A percentile compares a stretch with the other conserved stretches of the same genome.
These are phyloP conservation scores for Trematosphaeria pertusa DNA, from an alignment of 2,329 filamentous ascomycete genomes.

Conservation along the genomic window DNA sequence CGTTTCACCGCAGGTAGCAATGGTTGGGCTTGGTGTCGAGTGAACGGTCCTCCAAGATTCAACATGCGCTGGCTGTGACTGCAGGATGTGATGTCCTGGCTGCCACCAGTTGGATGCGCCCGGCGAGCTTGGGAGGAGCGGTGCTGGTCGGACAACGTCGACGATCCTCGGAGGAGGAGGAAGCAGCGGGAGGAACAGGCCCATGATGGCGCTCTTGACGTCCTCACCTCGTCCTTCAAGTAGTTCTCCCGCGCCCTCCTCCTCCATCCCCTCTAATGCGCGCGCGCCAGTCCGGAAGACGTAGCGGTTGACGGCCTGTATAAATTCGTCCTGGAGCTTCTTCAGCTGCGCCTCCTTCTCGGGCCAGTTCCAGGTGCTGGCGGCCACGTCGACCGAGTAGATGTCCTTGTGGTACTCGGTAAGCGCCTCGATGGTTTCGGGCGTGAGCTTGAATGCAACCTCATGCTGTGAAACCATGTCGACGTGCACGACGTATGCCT, in stretches of 20 bases:
- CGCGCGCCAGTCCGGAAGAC: constrained; percentile 89
- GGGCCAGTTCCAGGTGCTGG: constrained; percentile 90
- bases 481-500: constrained; percentile 98
- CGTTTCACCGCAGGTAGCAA: constrained; percentile 74
- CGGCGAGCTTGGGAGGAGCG: constrained; percentile 83
- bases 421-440: constrained; percentile 90
- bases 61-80: constrained; percentile 72
- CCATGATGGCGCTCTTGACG: constrained; percentile 85
- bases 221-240: constrained; percentile 91
- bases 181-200: constrained; percentile 83
- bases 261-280: constrained; percentile 93
- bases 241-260: constrained; percentile 93
- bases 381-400: constrained; percentile 88
- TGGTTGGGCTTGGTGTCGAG: constrained; percentile 78
- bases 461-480: constrained; percentile 98
- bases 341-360: constrained; percentile 97
- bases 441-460: constrained; percentile 96
- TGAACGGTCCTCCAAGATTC: constrained; percentile 91
- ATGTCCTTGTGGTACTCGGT: constrained; percentile 97
- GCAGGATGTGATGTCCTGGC: constrained; percentile 62
- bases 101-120: constrained; percentile 81
- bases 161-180: constrained; percentile 87
- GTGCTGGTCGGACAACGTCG: constrained; percentile 85
- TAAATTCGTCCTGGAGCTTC: constrained; percentile 95
- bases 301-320: constrained; percentile 96